Evolutionary conservation across 2,329 filamentous ascomycete genomes (phyloP).

Genomic region (Chaetothyriales sp.): DNA sequence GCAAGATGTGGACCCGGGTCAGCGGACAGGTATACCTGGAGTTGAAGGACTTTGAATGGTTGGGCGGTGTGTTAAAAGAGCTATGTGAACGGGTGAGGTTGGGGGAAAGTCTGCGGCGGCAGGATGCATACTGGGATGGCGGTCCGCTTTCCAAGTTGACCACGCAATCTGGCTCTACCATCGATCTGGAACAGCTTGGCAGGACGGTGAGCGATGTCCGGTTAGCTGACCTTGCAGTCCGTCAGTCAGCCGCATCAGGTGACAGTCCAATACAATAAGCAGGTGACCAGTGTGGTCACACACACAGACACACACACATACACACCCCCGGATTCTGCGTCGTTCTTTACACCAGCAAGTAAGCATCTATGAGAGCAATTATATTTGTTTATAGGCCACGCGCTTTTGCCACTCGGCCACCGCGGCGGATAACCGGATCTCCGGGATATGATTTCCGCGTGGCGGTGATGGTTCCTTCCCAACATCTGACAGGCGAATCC

Average conservation of each 20-base stretch:
- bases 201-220: slow-evolving; percentile 1
- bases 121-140: slow-evolving; percentile 1
- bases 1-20: slow-evolving; percentile 53
- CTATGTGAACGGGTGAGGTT: slow-evolving; percentile 36
- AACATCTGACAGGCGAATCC: too few species aligned
- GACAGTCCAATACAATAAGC: slow-evolving; percentile 6
- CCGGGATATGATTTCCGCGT: too few species aligned
- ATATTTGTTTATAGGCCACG: too few species aligned
- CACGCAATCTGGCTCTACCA: slow-evolving; percentile 1
- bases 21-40: slow-evolving; percentile 80
- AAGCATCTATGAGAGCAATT: too few species aligned
- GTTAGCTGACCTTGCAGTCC: slow-evolving; percentile 1
- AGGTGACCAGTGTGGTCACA: slow-evolving; percentile 1
- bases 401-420: too few species aligned
- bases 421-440: too few species aligned
- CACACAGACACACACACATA: too few species aligned
- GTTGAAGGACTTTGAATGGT: slow-evolving; percentile 59
- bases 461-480: too few species aligned
- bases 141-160: neutral
- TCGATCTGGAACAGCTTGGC: slow-evolving; percentile 5
- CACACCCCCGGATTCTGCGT: too few species aligned
- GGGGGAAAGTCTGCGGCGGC: slow-evolving; percentile 13
- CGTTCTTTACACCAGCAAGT: too few species aligned
- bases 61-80: slow-evolving; percentile 42
- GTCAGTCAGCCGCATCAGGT: slow-evolving; percentile 7